A percentile compares a stretch with the other conserved stretches of the same genome.
Conservation (phyloP, 441 rosid species). For the Populus hybrid region DNA sequence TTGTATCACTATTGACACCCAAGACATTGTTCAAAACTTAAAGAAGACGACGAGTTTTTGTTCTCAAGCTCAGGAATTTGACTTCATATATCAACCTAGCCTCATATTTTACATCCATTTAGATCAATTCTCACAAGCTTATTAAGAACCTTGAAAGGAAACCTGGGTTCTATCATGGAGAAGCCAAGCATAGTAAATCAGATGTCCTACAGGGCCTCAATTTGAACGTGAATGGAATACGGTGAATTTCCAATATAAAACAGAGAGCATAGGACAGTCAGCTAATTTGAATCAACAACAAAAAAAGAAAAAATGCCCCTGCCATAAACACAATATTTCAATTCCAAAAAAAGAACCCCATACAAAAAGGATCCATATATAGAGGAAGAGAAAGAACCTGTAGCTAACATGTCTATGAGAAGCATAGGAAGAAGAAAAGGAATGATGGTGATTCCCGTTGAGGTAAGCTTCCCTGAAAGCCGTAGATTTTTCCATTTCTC, state of each 20-base stretch:
- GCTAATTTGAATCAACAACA: background rate
- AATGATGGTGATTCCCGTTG: constrained; percentile 30
- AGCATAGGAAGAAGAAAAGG: constrained; percentile 37
- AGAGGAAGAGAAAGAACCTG: constrained; percentile 36
- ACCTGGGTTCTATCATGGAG: background rate
- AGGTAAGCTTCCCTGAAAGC: constrained; percentile 18
- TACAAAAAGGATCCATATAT: background rate
- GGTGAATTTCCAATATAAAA: background rate
- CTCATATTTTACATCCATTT: background rate
- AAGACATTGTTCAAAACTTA: background rate
- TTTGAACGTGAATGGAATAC: background rate
- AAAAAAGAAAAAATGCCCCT: background rate
- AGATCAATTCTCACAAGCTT: background rate
- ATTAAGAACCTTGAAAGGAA: background rate
- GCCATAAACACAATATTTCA: background rate
- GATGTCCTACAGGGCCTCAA: background rate
- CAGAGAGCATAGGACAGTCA: background rate
- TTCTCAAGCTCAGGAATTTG: background rate
- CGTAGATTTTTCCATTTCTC: constrained; percentile 30
- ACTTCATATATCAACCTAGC: background rate
- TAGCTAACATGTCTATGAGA: constrained; percentile 58
- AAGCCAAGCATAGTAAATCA: background rate
- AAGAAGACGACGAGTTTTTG: background rate
- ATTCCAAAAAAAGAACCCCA: background rate
- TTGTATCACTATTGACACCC: background rate